Evolutionary conservation across 768 basidiomycete species (phyloP).

Genomic region (Hericium rajendrae): DNA sequence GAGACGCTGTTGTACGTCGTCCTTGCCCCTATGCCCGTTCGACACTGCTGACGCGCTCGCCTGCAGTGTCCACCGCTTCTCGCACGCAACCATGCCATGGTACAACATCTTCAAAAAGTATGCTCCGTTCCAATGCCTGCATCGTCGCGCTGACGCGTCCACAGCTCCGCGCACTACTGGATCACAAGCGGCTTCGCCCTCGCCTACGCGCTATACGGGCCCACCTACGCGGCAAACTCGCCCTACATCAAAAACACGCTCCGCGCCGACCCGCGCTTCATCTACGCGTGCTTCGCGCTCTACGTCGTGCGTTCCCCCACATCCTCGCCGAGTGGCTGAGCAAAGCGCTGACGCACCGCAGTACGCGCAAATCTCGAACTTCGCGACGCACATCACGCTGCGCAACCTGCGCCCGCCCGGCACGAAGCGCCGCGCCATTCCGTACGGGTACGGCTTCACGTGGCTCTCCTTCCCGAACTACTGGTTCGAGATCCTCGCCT

Average conservation of each 20-base stretch:
- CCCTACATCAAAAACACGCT: constrained; percentile 53
- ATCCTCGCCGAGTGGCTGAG: neutral
- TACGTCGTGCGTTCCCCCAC: constrained; percentile 56
- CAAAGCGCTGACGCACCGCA: constrained; percentile 21
- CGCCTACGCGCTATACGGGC: constrained; percentile 74
- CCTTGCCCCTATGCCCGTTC: neutral
- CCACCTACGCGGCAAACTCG: constrained; percentile 60
- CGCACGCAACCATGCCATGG: constrained; percentile 88
- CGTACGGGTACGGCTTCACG: constrained; percentile 86
- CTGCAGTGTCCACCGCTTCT: constrained; percentile 84
- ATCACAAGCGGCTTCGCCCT: constrained; percentile 49
- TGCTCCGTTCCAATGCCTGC: neutral
- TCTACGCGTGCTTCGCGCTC: constrained; percentile 53
- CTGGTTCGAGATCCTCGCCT: constrained; percentile 78
- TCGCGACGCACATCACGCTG: constrained; percentile 73
- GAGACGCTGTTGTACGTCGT: constrained; percentile 80
- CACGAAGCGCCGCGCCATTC: constrained; percentile 72
- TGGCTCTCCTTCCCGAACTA: constrained; percentile 90
- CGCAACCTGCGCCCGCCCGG: constrained; percentile 78
- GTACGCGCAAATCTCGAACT: constrained; percentile 82
- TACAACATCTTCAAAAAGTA: constrained; percentile 88
- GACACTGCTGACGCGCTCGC: neutral
- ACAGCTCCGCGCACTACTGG: constrained; percentile 10
- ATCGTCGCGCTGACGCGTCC: too few relatives aligned
- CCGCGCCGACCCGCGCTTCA: constrained; percentile 55